These are phyloP conservation scores for Aspergillus aculeatinus DNA, from an alignment of 2,329 filamentous ascomycete species.

Conservation along the genomic window DNA sequence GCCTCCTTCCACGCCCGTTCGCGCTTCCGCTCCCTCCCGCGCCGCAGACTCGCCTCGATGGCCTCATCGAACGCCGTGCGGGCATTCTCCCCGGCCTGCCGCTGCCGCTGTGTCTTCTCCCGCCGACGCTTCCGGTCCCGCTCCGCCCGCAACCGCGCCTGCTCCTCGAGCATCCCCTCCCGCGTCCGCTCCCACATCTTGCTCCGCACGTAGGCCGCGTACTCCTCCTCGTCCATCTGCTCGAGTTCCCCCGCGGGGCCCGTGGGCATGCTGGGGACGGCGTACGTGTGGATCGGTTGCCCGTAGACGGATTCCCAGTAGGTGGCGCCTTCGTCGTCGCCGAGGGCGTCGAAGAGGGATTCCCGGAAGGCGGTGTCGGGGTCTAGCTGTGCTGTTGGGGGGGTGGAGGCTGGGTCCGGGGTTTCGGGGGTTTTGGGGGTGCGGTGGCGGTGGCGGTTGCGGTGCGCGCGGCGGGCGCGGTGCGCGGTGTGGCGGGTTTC, in stretches of 20 bases:
- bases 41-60: slow-evolving; percentile 67
- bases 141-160: slow-evolving; percentile 60
- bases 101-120: slow-evolving; percentile 27
- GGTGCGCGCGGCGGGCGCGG: slow-evolving; percentile 3
- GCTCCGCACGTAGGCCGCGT: slow-evolving; percentile 76
- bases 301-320: slow-evolving; percentile 98
- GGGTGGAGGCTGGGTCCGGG: background rate
- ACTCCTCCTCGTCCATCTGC: slow-evolving; percentile 89
- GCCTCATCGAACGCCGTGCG: slow-evolving; percentile 54
- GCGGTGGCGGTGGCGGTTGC: slow-evolving; percentile 15
- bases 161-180: slow-evolving; percentile 76
- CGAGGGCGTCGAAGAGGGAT: slow-evolving; percentile 93
- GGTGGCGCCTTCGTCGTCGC: slow-evolving; percentile 89
- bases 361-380: slow-evolving; percentile 81
- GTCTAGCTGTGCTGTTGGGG: slow-evolving; percentile 36
- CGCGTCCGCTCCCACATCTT: slow-evolving; percentile 97
- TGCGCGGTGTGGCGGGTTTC: background rate
- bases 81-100: slow-evolving; percentile 24
- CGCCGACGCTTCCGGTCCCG: slow-evolving; percentile 48
- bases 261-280: slow-evolving; percentile 49
- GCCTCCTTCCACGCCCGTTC: slow-evolving; percentile 50
- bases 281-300: slow-evolving; percentile 84
- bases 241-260: slow-evolving; percentile 63
- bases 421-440: background rate
- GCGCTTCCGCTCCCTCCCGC: slow-evolving; percentile 62